Evolutionary conservation across 495 filamentous ascomycete species (phyloP).

Genomic region (Sporormia fimetaria): DNA sequence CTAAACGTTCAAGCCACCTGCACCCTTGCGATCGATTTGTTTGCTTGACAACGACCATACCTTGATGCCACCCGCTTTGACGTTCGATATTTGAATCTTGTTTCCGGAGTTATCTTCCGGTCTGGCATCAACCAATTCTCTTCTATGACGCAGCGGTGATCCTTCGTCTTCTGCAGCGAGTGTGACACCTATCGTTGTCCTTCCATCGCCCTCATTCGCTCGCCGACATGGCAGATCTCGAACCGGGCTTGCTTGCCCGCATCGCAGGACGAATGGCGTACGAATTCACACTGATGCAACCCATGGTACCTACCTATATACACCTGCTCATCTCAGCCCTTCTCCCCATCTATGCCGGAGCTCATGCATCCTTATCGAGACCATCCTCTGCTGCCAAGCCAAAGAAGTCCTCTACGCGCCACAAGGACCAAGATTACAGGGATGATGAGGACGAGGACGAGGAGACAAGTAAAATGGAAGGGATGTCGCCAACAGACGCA

Average conservation of each 20-base stretch:
- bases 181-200: too few species aligned
- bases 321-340: slow-evolving; percentile 58
- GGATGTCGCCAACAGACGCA: slow-evolving; percentile 68
- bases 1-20: too few species aligned
- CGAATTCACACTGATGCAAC: slow-evolving; percentile 41
- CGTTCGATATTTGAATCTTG: too few species aligned
- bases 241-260: slow-evolving; percentile 39
- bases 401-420: slow-evolving; percentile 32
- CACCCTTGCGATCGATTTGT: too few species aligned
- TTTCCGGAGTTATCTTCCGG: too few species aligned
- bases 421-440: slow-evolving; percentile 46
- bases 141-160: too few species aligned
- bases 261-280: slow-evolving; percentile 40
- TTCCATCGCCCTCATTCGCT: too few species aligned
- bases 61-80: too few species aligned
- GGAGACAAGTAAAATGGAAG: slow-evolving; percentile 60
- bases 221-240: too few species aligned
- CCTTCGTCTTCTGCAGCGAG: too few species aligned
- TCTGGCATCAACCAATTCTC: too few species aligned
- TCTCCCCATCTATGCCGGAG: slow-evolving; percentile 60
- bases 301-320: slow-evolving; percentile 51
- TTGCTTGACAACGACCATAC: too few species aligned
- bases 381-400: slow-evolving; percentile 68
- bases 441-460: slow-evolving; percentile 44
- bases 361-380: slow-evolving; percentile 58